These are phyloP conservation scores for Synchytrium microbalum DNA, from an alignment of 371 early-diverging fungal genomes.

Conservation along the genomic window DNA sequence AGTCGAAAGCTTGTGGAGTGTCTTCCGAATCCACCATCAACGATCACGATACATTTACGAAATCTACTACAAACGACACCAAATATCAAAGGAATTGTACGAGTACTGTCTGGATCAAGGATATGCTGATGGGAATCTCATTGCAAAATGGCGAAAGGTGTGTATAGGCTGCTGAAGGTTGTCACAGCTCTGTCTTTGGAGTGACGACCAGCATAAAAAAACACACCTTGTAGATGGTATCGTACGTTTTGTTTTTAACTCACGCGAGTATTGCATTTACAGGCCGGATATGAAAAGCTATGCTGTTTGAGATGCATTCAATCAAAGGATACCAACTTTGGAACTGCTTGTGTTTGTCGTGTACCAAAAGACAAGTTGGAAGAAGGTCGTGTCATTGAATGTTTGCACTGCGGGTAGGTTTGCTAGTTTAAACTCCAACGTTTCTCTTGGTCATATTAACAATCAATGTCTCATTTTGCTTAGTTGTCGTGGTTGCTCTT, in stretches of 20 bases:
- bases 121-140: slow-evolving; percentile 88
- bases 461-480: not conserved
- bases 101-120: slow-evolving; percentile 85
- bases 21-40: slow-evolving; percentile 96
- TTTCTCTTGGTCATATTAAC: not conserved
- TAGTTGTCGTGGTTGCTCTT: slow-evolving; percentile 39
- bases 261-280: slow-evolving; percentile 7
- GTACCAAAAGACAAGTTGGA: slow-evolving; percentile 89
- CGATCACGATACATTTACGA: slow-evolving; percentile 94
- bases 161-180: not conserved
- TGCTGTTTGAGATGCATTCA: slow-evolving; percentile 98
- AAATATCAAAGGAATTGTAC: slow-evolving; percentile 86
- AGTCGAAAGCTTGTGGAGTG: slow-evolving; percentile 88
- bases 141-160: slow-evolving; percentile 98
- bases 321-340: slow-evolving; percentile 93
- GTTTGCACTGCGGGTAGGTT: slow-evolving; percentile 84
- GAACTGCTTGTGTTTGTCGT: slow-evolving; percentile 96
- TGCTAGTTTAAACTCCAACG: not conserved
- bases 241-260: slow-evolving; percentile 7
- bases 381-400: slow-evolving; percentile 83
- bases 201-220: not conserved
- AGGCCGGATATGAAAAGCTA: slow-evolving; percentile 95
- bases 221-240: too few species aligned
- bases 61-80: slow-evolving; percentile 86
- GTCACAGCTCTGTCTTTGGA: not conserved